Evolutionary conservation across 768 basidiomycete genomes (phyloP).

Genomic region (Boletus rubescentipes): DNA sequence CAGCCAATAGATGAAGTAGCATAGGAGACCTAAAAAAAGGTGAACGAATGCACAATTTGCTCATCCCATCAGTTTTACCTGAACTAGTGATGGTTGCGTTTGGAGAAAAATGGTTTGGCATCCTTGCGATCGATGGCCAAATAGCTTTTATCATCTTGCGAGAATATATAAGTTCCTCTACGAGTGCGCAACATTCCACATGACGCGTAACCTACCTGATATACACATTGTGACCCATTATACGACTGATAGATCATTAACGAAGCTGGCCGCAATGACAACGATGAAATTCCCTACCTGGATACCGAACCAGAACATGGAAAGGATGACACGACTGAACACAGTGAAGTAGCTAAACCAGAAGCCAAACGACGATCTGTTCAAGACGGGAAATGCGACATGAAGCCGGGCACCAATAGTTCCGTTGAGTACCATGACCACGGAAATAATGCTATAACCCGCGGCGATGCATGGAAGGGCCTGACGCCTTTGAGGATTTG

Average conservation of each 20-base stretch:
- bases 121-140: conserved; percentile 66
- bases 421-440: conserved; percentile 76
- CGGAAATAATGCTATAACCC: conserved; percentile 69
- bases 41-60: background rate
- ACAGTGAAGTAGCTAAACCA: conserved; percentile 88
- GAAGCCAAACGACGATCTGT: conserved; percentile 84
- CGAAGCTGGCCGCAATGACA: background rate
- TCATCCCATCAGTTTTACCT: conserved; percentile 33
- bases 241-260: conserved; percentile 38
- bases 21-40: conserved; percentile 53
- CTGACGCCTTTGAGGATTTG: conserved; percentile 48
- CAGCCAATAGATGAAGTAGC: conserved; percentile 77
- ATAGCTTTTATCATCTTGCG: conserved; percentile 74
- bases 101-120: conserved; percentile 63
- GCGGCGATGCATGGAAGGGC: conserved; percentile 68
- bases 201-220: conserved; percentile 42
- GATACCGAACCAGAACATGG: conserved; percentile 82
- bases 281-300: conserved; percentile 43
- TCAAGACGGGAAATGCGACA: conserved; percentile 74
- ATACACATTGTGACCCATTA: conserved; percentile 70
- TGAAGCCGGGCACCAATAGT: conserved; percentile 76
- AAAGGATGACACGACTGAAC: conserved; percentile 68
- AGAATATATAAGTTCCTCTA: background rate
- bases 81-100: conserved; percentile 62
- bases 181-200: background rate